These are phyloP conservation scores for Cladosporium cucumerinum DNA, from an alignment of 2,329 filamentous ascomycete genomes.

Conservation along the genomic window DNA sequence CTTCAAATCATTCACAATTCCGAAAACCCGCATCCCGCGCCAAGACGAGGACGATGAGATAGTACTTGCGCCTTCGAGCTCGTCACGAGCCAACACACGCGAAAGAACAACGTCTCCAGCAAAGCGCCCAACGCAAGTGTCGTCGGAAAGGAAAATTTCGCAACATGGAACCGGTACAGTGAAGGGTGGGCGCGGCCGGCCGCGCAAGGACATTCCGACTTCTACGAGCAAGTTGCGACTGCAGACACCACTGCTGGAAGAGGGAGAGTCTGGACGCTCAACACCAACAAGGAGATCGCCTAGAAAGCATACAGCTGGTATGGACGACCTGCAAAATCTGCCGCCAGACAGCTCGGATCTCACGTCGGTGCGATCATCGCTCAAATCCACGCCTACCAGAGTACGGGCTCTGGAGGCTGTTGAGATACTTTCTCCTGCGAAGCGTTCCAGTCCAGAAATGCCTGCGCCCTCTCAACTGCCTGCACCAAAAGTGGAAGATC, in stretches of 20 bases:
- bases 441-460: not conserved
- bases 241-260: not conserved
- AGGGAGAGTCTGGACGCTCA: not conserved
- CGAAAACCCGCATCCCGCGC: slow-evolving; percentile 25
- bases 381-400: not conserved
- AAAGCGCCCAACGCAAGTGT: not conserved
- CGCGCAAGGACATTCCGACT: not conserved
- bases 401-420: slow-evolving; percentile 13
- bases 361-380: not conserved
- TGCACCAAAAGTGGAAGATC: slow-evolving; percentile 10
- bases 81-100: not conserved
- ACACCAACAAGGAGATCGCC: slow-evolving; percentile 8
- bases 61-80: slow-evolving; percentile 25
- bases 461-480: slow-evolving; percentile 10
- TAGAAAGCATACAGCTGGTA: not conserved
- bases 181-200: slow-evolving; percentile 7
- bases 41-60: slow-evolving; percentile 25
- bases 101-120: not conserved
- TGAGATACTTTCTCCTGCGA: slow-evolving; percentile 18
- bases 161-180: not conserved
- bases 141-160: not conserved
- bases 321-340: not conserved
- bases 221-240: not conserved
- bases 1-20: slow-evolving; percentile 42
- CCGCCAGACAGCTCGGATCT: slow-evolving; percentile 10